These are phyloP conservation scores for Cucurbita maxima DNA, from an alignment of 306 rosid species.

Conservation along the genomic window DNA sequence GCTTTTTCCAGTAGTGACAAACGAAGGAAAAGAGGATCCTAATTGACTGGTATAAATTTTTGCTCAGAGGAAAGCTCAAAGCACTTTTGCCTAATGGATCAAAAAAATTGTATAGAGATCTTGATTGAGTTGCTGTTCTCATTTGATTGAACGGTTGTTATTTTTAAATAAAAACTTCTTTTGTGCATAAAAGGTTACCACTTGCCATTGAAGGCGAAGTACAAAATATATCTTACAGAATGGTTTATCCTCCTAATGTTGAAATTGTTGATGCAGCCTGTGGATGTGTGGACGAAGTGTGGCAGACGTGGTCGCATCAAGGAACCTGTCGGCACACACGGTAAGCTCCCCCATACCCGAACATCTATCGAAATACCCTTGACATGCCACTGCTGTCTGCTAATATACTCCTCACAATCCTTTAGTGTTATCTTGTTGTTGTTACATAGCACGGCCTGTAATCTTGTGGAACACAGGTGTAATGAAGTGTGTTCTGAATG, in stretches of 20 bases:
- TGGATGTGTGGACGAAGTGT: slow-evolving; percentile 67
- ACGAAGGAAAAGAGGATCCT: not conserved
- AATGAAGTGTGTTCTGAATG: slow-evolving; percentile 74
- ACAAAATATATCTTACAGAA: not conserved
- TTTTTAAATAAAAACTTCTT: not conserved
- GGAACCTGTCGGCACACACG: slow-evolving; percentile 97
- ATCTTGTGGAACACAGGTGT: slow-evolving; percentile 31
- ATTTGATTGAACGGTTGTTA: not conserved
- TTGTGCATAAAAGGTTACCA: no score
- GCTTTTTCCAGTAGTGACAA: no score
- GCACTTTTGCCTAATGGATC: not conserved
- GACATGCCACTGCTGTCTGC: no score
- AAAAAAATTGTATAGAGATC: not conserved
- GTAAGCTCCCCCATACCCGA: slow-evolving; percentile 18
- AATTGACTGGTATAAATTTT: not conserved
- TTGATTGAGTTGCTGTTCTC: not conserved
- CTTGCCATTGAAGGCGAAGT: no score
- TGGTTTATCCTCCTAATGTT: not conserved
- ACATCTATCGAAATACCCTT: not conserved
- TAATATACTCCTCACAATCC: not conserved
- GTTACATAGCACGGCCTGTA: not conserved
- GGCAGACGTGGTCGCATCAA: slow-evolving; percentile 89
- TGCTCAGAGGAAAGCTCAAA: not conserved
- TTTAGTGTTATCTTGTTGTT: no score
- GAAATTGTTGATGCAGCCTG: slow-evolving; percentile 53